Evolutionary conservation across 768 basidiomycete genomes (phyloP).

Genomic region (Panellus pusillus): DNA sequence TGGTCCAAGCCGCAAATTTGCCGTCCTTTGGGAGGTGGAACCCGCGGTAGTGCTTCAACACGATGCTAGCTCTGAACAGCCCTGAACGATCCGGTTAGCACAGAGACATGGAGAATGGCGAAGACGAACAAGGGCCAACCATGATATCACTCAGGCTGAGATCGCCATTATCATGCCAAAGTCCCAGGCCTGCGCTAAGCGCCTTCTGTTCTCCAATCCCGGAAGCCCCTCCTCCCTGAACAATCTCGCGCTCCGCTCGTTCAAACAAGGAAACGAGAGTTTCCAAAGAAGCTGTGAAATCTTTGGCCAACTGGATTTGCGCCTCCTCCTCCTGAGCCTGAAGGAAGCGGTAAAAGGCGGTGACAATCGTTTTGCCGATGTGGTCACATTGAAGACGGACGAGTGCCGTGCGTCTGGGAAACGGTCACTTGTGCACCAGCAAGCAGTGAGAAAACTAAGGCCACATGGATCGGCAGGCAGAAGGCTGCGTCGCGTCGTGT

Average conservation of each 20-base stretch:
- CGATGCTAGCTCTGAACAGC: slow-evolving; percentile 65
- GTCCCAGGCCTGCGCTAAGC: slow-evolving; percentile 44
- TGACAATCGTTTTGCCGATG: slow-evolving; percentile 61
- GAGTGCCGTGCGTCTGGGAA: slow-evolving; percentile 63
- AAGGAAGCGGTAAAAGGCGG: slow-evolving; percentile 73
- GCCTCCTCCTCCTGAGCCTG: slow-evolving; percentile 62
- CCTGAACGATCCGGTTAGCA: slow-evolving; percentile 39
- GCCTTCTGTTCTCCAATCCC: slow-evolving; percentile 43
- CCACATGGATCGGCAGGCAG: slow-evolving; percentile 65
- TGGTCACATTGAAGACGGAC: slow-evolving; percentile 70
- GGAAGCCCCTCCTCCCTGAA: slow-evolving; percentile 35
- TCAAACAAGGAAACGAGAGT: slow-evolving; percentile 55
- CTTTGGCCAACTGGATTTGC: slow-evolving; percentile 53
- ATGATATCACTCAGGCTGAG: slow-evolving; percentile 67
- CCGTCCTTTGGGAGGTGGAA: slow-evolving; percentile 54
- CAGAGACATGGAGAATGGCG: background rate
- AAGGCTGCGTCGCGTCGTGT: slow-evolving; percentile 48
- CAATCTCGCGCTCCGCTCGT: slow-evolving; percentile 49
- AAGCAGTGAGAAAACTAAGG: slow-evolving; percentile 7
- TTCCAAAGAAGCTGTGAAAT: slow-evolving; percentile 54
- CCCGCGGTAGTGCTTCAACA: slow-evolving; percentile 65
- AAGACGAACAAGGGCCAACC: slow-evolving; percentile 63
- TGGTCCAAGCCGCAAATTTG: slow-evolving; percentile 54
- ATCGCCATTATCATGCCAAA: slow-evolving; percentile 59
- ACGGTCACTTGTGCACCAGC: background rate